Percentiles rank a stretch among this genome's conserved stretches.
Conservation (phyloP, 306 rosid species). For the Pueraria montana region DNA sequence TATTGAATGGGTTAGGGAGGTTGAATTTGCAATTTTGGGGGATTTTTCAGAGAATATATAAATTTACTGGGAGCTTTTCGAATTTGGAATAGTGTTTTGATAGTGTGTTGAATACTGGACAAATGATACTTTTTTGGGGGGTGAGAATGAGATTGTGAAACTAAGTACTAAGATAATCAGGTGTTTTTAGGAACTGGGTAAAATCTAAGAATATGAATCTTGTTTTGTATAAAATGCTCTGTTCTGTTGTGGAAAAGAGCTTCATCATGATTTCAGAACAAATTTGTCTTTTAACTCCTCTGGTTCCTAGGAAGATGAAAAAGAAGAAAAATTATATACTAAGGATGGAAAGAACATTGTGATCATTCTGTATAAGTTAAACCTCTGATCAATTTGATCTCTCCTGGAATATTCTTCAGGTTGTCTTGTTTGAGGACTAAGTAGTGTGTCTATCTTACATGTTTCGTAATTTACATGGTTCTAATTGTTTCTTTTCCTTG, state of each 20-base stretch:
- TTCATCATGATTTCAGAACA: not conserved
- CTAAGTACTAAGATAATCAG: not conserved
- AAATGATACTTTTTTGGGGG: not conserved
- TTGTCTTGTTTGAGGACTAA: too few relatives aligned
- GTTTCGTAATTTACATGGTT: too few relatives aligned
- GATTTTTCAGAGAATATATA: not conserved
- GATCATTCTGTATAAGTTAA: not conserved
- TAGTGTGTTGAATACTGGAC: not conserved
- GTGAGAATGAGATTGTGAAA: not conserved
- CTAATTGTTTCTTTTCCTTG: not conserved
- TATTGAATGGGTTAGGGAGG: not conserved
- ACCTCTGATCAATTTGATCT: not conserved
- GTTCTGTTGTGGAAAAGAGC: slow-evolving; percentile 15
- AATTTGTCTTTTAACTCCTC: too few relatives aligned
- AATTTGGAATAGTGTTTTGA: not conserved
- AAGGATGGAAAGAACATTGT: not conserved
- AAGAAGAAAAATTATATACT: not conserved
- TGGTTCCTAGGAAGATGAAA: too few relatives aligned
- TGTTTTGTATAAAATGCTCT: not conserved
- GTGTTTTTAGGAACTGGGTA: not conserved
- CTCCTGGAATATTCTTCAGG: too few relatives aligned
- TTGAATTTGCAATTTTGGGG: slow-evolving; percentile 5
- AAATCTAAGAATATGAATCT: not conserved
- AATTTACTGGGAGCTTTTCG: not conserved
- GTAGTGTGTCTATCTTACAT: too few relatives aligned